Base-by-base conservation (phyloP, 1,284 basidiomycete species). In the Melampsora occidentalis region DNA sequence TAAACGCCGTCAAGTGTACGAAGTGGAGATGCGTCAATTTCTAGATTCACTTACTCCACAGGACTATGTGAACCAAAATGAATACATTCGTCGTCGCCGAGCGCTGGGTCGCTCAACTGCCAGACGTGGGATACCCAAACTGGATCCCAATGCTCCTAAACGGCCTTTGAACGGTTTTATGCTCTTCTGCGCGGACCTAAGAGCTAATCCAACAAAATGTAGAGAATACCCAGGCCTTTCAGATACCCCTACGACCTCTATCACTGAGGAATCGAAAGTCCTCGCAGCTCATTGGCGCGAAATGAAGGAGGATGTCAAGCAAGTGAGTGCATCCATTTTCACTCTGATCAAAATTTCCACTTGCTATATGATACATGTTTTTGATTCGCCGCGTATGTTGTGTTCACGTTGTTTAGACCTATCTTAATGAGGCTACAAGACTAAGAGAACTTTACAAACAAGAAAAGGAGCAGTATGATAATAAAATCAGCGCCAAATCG, bases 81-180 rank as follows among this genome's bases (percentile, higher is more conserved):
- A 75, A 51, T 75, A 75, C 65, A 62, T 75, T 28, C 49, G 51
- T 59, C 71, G 65, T n/a, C 48, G 71, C 1, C 66, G 67, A 53
- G 64, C 71, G 14, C 51, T 67, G 42, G 71, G 71, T 46, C 48
- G 64, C 2, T 75, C 71, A 20, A 61, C 33, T 39, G n/a, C 42
- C 7, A 33, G 64, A 42, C 46, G 64, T 16, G 64, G 71, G 22
- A 75, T 75, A 28, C 71, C 71, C 18, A 66, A n/a, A 25, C 16
- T 75, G 33, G 71, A 75, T 46, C 71, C 71, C 28, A 75, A 75
- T 33, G 71, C 71, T 31, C 71, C 71, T 10, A 75, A 68, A 25
- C 49, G 71, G 5, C 71, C 71, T 20, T 22, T 75, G 64, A 75
- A 75, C 68, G 71, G 71, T 2, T 75, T 75, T 39, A 67, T 75